Evolutionary conservation across 805 yeast species (phyloP).

Genomic region (Wickerhamiella sorbophila): DNA sequence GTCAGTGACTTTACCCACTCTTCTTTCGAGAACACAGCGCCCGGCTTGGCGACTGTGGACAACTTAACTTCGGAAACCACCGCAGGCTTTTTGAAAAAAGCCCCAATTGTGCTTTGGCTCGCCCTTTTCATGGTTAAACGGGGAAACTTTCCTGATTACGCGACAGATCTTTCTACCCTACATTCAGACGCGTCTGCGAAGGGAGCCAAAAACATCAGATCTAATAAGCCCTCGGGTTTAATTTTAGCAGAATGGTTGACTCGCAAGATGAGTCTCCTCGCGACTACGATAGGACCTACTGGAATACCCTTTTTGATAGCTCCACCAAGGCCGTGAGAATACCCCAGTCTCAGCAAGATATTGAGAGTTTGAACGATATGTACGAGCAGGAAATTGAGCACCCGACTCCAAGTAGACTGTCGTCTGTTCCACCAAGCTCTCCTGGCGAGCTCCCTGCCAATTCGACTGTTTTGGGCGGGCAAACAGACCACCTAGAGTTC

Average conservation of each 20-base stretch:
- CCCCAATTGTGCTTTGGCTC: slow-evolving; percentile 3
- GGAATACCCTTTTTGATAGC: too few species aligned
- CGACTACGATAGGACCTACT: too few species aligned
- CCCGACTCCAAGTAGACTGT: background rate
- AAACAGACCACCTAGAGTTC: background rate
- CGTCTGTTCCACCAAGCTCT: background rate
- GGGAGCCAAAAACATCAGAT: background rate
- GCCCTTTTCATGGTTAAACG: slow-evolving; percentile 12
- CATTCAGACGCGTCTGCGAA: background rate
- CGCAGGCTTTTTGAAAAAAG: slow-evolving; percentile 14
- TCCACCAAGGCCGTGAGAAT: too few species aligned
- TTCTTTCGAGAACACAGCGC: slow-evolving; percentile 30
- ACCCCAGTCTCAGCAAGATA: background rate
- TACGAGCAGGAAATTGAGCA: background rate
- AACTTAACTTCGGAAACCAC: slow-evolving; percentile 1
- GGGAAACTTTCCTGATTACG: too few species aligned
- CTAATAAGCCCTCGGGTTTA: too few species aligned
- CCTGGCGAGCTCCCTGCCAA: background rate
- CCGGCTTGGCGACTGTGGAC: background rate
- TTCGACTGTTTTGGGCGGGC: background rate
- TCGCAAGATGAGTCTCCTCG: too few species aligned
- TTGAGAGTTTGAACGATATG: background rate
- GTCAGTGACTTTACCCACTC: slow-evolving; percentile 38
- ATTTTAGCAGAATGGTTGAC: too few species aligned
- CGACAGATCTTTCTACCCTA: background rate